Conservation (phyloP, 495 filamentous ascomycete species). For the Penicillium cinerascens region DNA sequence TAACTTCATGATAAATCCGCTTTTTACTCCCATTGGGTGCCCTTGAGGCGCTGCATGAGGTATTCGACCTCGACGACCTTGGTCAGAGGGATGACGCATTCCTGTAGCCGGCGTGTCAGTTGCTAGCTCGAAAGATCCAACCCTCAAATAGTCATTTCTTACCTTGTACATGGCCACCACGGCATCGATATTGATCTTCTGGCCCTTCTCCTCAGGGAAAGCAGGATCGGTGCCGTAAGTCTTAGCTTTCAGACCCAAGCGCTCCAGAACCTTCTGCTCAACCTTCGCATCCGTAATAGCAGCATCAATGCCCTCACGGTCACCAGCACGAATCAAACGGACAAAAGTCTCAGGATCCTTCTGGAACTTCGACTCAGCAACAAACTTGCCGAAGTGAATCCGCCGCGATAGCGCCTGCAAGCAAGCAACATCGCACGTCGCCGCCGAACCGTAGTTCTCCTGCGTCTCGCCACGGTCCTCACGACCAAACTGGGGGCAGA, state of each 20-base stretch:
- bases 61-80: constrained; percentile 98
- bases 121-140: neutral
- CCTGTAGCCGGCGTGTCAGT: constrained; percentile 33
- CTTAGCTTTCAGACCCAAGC: constrained; percentile 84
- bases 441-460: constrained; percentile 94
- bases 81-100: constrained; percentile 93
- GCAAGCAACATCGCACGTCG: constrained; percentile 85
- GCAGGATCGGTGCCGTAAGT: constrained; percentile 93
- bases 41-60: constrained; percentile 84
- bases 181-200: constrained; percentile 88
- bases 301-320: constrained; percentile 74
- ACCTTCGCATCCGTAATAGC: constrained; percentile 90
- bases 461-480: constrained; percentile 78
- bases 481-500: constrained; percentile 68
- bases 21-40: constrained; percentile 57
- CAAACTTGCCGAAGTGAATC: constrained; percentile 98
- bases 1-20: constrained; percentile 20
- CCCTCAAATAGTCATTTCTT: constrained; percentile 7
- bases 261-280: constrained; percentile 86
- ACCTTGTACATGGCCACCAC: constrained; percentile 93
- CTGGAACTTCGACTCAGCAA: constrained; percentile 96
- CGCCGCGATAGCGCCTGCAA: constrained; percentile 88
- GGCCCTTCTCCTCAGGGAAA: constrained; percentile 47
- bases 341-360: constrained; percentile 79
- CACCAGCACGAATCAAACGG: constrained; percentile 69